These are phyloP conservation scores for Pestalotiopsis sp. DNA, from an alignment of 2,329 filamentous ascomycete species.

Conservation along the genomic window DNA sequence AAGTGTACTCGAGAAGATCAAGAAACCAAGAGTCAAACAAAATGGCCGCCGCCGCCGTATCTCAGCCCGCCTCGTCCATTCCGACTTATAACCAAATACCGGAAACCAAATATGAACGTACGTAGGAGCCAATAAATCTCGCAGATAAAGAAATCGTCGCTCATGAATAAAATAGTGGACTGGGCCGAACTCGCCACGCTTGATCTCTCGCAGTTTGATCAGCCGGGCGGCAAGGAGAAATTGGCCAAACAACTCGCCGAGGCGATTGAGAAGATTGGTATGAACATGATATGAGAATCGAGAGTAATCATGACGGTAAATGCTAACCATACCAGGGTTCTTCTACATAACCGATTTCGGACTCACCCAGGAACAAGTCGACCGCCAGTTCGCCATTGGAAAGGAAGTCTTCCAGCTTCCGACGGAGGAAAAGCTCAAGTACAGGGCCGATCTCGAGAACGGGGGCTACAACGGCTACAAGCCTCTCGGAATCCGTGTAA, in stretches of 20 bases:
- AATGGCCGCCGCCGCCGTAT: conserved; percentile 20
- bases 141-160: not conserved
- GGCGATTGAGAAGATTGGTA: conserved; percentile 47
- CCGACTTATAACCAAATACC: conserved; percentile 34
- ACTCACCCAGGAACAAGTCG: conserved; percentile 58
- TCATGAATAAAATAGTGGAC: conserved; percentile 25
- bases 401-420: conserved; percentile 58
- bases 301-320: too few species aligned
- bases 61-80: conserved; percentile 17
- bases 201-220: conserved; percentile 53
- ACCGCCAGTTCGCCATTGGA: conserved; percentile 61
- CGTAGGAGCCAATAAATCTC: not conserved
- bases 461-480: conserved; percentile 60
- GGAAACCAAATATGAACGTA: conserved; percentile 35
- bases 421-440: conserved; percentile 59
- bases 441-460: conserved; percentile 47
- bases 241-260: conserved; percentile 56
- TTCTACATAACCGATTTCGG: conserved; percentile 66
- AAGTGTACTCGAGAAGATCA: not conserved
- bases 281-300: not conserved
- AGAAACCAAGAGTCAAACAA: not conserved
- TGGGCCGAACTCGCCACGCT: conserved; percentile 61
- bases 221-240: conserved; percentile 53
- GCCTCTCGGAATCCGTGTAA: conserved; percentile 40
- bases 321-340: conserved; percentile 41